Percentiles rank a stretch among this genome's conserved stretches.
These are phyloP conservation scores for Phytophthora pini DNA, from an alignment of 352 stramenopile genomes.

Conservation along the genomic window DNA sequence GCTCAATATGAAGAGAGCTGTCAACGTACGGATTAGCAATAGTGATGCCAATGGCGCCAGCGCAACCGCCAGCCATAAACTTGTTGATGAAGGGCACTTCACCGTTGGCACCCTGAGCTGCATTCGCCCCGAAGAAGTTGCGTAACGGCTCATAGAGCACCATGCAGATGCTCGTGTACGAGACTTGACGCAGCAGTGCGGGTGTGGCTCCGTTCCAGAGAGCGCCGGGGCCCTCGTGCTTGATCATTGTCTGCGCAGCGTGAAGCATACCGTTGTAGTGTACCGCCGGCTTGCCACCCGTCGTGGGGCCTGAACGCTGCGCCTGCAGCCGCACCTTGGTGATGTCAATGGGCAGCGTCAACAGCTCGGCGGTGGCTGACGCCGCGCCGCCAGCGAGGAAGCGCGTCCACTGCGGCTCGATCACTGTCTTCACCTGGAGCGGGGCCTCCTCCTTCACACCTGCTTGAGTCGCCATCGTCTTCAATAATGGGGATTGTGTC, in stretches of 20 bases:
- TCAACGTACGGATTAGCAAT: constrained; percentile 84
- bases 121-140: constrained; percentile 72
- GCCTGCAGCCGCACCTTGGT: constrained; percentile 87
- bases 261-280: constrained; percentile 86
- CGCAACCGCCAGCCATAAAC: constrained; percentile 79
- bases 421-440: constrained; percentile 47
- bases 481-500: not conserved
- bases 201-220: constrained; percentile 84
- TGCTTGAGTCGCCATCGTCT: constrained; percentile 44
- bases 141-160: constrained; percentile 86
- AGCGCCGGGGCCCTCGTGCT: constrained; percentile 63
- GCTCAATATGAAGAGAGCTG: not conserved
- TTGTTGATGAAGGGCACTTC: constrained; percentile 83
- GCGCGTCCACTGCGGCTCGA: constrained; percentile 71
- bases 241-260: constrained; percentile 67
- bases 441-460: constrained; percentile 36
- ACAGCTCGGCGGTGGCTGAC: constrained; percentile 75
- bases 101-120: constrained; percentile 30
- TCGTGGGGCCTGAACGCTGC: constrained; percentile 47
- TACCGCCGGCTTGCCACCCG: constrained; percentile 39
- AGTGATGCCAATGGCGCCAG: constrained; percentile 80
- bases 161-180: constrained; percentile 89
- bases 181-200: constrained; percentile 85
- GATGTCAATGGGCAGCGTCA: constrained; percentile 88
- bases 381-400: constrained; percentile 76